Base-by-base conservation (phyloP, 2,329 filamentous ascomycete genomes). In the Rhinocladiella similis region DNA sequence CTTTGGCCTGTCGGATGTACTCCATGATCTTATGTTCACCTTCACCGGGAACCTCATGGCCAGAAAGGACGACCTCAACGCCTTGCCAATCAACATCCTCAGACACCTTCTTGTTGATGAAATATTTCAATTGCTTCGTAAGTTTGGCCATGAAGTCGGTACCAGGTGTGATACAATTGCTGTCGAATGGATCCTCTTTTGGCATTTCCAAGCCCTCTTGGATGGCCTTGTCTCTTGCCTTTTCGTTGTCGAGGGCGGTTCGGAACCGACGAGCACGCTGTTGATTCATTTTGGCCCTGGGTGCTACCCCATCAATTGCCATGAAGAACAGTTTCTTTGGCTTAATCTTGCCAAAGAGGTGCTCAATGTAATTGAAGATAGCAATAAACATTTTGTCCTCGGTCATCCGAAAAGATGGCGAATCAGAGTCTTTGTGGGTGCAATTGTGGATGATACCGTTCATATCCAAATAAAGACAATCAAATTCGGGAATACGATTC, bases 1-100 rank as follows among this genome's bases (percentile, higher is more conserved):
- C 91, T 80, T 97, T 97, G 61, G 94, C 90, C 74, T 95, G 90
- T 66, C 94, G 89, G 73, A 99, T 99, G 74, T 99, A 99, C 75
- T 99, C 95, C 94, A 99, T 99, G 75, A 99, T 96, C 78, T 99
- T 99, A 80, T 99, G 94, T 75, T 99, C 94, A 67, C 94, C 94
- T 76, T 99, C 95, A 67, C 94, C 94, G 5, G 94, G 94, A 22
- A 97, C 93, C 74, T 99, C 95, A 70, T 99, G 95, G 53, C 95
- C 94, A 5, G 94, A 99, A 57, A 99, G 82, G 51, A 99, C 91
- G 66, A 99, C 87, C 70, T 97, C 92, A 63, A 95, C 94, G 58
- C 90, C 90, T 76, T 99, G 94, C 94, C 94, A 99, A 68, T 99
- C 94, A 47, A 87, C 85, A 72, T 99, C 94, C 73, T 99, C 93